Percentiles rank a stretch among this genome's conserved stretches.
Evolutionary conservation across 495 filamentous ascomycete species (phyloP).

Genomic region (Poronia punctata): DNA sequence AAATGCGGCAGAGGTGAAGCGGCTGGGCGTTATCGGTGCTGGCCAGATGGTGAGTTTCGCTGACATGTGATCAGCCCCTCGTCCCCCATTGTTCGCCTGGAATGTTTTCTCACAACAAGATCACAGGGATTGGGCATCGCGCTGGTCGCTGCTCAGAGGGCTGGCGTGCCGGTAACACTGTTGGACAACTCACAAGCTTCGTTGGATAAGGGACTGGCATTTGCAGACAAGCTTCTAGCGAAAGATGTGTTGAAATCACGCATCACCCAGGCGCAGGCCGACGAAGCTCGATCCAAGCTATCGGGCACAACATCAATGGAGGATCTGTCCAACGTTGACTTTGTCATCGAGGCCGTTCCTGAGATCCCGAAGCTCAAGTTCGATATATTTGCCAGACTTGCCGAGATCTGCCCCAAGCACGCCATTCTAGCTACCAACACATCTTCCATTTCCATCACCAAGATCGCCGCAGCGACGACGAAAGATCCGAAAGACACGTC

Average conservation of each 20-base stretch:
- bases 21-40: conserved; percentile 85
- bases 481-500: conserved; percentile 68
- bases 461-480: conserved; percentile 81
- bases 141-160: conserved; percentile 83
- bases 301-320: conserved; percentile 66
- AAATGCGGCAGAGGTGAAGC: conserved; percentile 70
- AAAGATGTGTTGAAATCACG: conserved; percentile 85
- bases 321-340: conserved; percentile 78
- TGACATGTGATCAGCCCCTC: conserved; percentile 14
- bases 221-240: conserved; percentile 83
- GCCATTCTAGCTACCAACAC: conserved; percentile 96
- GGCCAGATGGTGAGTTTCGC: conserved; percentile 77
- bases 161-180: conserved; percentile 75
- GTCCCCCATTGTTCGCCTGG: too few species aligned
- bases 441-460: conserved; percentile 93
- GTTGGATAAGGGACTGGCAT: conserved; percentile 85
- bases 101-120: conserved; percentile 9
- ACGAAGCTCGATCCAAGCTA: conserved; percentile 60
- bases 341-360: conserved; percentile 95
- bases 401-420: conserved; percentile 75
- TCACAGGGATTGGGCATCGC: conserved; percentile 91
- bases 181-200: conserved; percentile 80
- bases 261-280: conserved; percentile 71
- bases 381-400: conserved; percentile 78
- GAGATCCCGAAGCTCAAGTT: conserved; percentile 86